A percentile compares a stretch with the other conserved stretches of the same genome.
These are phyloP conservation scores for Sarocladiaceae sp. DNA, from an alignment of 2,329 filamentous ascomycete genomes.

Conservation along the genomic window DNA sequence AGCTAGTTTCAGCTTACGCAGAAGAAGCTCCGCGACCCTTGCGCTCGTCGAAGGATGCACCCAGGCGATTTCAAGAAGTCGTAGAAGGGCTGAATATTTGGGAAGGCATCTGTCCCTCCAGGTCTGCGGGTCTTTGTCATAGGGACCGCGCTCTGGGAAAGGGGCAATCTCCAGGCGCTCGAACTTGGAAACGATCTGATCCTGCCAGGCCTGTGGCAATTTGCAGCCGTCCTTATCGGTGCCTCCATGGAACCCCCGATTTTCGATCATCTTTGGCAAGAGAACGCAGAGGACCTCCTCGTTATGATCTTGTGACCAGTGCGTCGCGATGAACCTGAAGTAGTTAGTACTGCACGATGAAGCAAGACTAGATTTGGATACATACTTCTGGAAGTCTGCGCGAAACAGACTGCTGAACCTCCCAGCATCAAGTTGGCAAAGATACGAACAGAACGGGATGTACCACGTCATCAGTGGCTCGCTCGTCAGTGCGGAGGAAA, in stretches of 20 bases:
- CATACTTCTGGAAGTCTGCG: slow-evolving; percentile 73
- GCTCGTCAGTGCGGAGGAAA: slow-evolving; percentile 62
- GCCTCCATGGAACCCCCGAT: slow-evolving; percentile 48
- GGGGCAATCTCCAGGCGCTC: slow-evolving; percentile 59
- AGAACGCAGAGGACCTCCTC: slow-evolving; percentile 67
- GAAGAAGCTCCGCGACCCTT: slow-evolving; percentile 60
- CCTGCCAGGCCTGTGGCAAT: slow-evolving; percentile 66
- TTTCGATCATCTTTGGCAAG: slow-evolving; percentile 60
- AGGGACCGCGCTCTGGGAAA: slow-evolving; percentile 59
- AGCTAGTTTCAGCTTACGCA: slow-evolving; percentile 62
- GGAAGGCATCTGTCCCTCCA: slow-evolving; percentile 62
- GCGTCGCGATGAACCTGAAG: slow-evolving; percentile 66
- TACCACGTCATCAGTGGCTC: slow-evolving; percentile 69
- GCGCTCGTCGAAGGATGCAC: slow-evolving; percentile 64
- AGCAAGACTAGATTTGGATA: neutral
- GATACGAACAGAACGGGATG: slow-evolving; percentile 78
- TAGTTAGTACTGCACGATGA: slow-evolving; percentile 15
- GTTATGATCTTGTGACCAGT: slow-evolving; percentile 64
- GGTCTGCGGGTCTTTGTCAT: slow-evolving; percentile 56
- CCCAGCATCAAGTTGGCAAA: slow-evolving; percentile 67
- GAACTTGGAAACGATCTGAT: slow-evolving; percentile 67
- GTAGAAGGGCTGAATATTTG: slow-evolving; percentile 64
- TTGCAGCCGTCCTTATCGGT: slow-evolving; percentile 49
- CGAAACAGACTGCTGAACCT: slow-evolving; percentile 77
- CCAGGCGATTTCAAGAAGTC: slow-evolving; percentile 55